Evolutionary conservation across 2,329 filamentous ascomycete species (phyloP).

Genomic region (Colletotrichum destructivum): DNA sequence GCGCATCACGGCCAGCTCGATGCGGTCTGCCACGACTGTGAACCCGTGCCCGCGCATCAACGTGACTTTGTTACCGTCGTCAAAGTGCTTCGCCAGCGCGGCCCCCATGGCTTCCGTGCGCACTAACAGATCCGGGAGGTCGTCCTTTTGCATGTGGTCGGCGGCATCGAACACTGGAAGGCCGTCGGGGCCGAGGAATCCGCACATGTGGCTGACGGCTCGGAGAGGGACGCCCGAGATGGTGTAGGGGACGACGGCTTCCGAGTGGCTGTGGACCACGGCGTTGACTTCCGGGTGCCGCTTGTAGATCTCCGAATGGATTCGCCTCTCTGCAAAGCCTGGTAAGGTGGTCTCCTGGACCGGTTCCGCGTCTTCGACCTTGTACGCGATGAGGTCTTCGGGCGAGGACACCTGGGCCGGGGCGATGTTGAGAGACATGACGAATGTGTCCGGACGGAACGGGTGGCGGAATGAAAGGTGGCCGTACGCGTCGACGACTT

Average conservation of each 20-base stretch:
- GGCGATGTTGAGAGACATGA: conserved; percentile 63
- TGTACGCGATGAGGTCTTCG: conserved; percentile 63
- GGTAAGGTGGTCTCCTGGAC: conserved; percentile 55
- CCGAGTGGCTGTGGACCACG: conserved; percentile 61
- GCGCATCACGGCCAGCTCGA: conserved; percentile 58
- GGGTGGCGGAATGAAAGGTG: conserved; percentile 69
- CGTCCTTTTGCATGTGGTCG: conserved; percentile 46
- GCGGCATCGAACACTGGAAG: conserved; percentile 53
- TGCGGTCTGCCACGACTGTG: conserved; percentile 54
- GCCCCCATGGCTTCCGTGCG: conserved; percentile 51
- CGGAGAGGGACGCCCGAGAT: conserved; percentile 57
- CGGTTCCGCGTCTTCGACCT: conserved; percentile 57
- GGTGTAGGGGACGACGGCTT: conserved; percentile 59
- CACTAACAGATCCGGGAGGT: conserved; percentile 56
- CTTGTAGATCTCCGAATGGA: conserved; percentile 64
- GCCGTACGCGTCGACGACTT: conserved; percentile 68
- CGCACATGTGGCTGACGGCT: conserved; percentile 59
- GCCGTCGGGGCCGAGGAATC: conserved; percentile 56
- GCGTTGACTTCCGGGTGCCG: conserved; percentile 54
- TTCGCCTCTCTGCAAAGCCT: conserved; percentile 61
- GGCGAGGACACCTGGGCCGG: conserved; percentile 61
- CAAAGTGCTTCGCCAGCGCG: conserved; percentile 53
- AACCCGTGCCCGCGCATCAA: conserved; percentile 64
- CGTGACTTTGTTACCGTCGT: conserved; percentile 52
- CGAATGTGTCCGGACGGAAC: conserved; percentile 58